Conservation (phyloP, 1,139 yeast genomes). For the Ogataea hybrid region DNA sequence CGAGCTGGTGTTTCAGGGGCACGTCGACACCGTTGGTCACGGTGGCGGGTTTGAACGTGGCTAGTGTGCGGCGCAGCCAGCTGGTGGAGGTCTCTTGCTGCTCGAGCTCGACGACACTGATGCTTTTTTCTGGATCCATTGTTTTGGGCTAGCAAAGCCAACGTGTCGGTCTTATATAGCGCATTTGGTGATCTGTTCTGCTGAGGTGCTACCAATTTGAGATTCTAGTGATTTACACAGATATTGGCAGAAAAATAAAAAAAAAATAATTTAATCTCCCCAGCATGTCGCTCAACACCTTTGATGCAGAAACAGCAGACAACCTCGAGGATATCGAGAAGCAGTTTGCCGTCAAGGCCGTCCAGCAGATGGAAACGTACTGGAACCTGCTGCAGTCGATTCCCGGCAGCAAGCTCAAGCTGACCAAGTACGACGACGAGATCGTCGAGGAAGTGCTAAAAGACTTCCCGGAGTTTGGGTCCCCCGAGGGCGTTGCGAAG, state of each 20-base stretch:
- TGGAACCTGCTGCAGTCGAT: slow-evolving; percentile 76
- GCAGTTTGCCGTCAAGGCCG: slow-evolving; percentile 98
- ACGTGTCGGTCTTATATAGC: background rate
- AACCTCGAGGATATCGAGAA: slow-evolving; percentile 75
- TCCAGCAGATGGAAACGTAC: slow-evolving; percentile 91
- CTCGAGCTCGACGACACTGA: background rate
- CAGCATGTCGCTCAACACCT: slow-evolving; percentile 16
- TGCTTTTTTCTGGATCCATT: slow-evolving; percentile 3
- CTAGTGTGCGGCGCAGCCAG: slow-evolving; percentile 18
- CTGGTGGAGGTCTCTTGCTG: background rate
- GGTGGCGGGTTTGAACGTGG: slow-evolving; percentile 41
- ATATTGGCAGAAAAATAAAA: slow-evolving; percentile 2
- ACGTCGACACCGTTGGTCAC: slow-evolving; percentile 16
- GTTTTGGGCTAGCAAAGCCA: background rate
- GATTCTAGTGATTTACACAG: slow-evolving; percentile 7
- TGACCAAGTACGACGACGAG: slow-evolving; percentile 82
- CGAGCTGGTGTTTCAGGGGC: slow-evolving; percentile 25
- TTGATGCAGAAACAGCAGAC: slow-evolving; percentile 55
- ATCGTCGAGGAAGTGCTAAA: slow-evolving; percentile 66
- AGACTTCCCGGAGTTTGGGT: slow-evolving; percentile 82
- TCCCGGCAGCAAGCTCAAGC: slow-evolving; percentile 73
- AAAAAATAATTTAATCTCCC: background rate
- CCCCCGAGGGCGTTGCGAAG: slow-evolving; percentile 51
- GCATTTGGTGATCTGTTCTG: slow-evolving; percentile 3
- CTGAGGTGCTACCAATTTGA: background rate